A percentile compares a stretch with the other conserved stretches of the same genome.
These are phyloP conservation scores for Lichenothelia convexa DNA, from an alignment of 495 filamentous ascomycete species.

Conservation along the genomic window DNA sequence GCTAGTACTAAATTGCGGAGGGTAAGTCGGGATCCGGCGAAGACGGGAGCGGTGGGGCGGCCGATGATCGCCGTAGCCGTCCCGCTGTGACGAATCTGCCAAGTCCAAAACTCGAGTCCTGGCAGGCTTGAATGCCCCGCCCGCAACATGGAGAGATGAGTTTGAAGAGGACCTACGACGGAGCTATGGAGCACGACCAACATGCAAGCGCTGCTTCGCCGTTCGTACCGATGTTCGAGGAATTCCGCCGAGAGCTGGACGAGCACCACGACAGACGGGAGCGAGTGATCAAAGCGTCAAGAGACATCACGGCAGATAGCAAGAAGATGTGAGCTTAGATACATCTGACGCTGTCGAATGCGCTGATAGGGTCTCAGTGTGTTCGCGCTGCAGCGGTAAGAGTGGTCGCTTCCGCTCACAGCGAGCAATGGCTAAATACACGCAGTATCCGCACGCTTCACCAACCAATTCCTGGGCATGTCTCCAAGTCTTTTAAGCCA, in stretches of 20 bases:
- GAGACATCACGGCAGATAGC: constrained; percentile 81
- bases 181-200: not conserved
- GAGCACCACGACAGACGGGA: constrained; percentile 88
- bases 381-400: constrained; percentile 77
- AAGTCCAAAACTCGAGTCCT: too few species aligned
- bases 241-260: constrained; percentile 73
- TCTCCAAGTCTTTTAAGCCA: constrained; percentile 43
- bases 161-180: not conserved
- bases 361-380: constrained; percentile 37
- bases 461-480: constrained; percentile 40
- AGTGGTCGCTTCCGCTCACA: constrained; percentile 1
- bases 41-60: too few species aligned
- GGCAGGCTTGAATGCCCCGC: too few species aligned
- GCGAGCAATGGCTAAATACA: constrained; percentile 1
- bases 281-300: constrained; percentile 66
- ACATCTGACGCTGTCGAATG: not conserved
- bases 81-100: too few species aligned
- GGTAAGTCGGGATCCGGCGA: too few species aligned
- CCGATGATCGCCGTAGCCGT: too few species aligned
- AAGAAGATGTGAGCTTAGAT: constrained; percentile 70
- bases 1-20: too few species aligned
- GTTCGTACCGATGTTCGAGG: constrained; percentile 63
- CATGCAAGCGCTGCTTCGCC: constrained; percentile 9
- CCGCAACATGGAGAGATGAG: too few species aligned
- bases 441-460: constrained; percentile 47